Percentiles rank a stretch among this genome's conserved stretches.
phyloP scores from a whole-genome alignment of 768 basidiomycete species.

The Psilocybe tampanensis region DNA sequence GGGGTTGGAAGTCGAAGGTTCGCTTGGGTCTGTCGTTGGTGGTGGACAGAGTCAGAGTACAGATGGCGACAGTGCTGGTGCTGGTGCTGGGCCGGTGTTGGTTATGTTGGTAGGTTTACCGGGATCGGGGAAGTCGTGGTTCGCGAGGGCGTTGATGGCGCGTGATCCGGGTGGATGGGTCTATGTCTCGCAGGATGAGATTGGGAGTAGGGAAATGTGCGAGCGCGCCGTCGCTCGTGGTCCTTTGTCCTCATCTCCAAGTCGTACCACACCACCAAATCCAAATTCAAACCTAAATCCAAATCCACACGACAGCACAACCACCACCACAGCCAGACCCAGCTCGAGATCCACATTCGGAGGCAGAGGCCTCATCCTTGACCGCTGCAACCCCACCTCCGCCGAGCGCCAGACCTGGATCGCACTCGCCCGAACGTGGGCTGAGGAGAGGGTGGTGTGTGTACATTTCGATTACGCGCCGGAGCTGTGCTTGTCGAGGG shows the following conservation, averaged over 20 bases:
- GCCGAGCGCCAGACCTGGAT: slow-evolving; percentile 54
- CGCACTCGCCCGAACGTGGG: slow-evolving; percentile 50
- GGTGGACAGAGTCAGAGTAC: too few species aligned
- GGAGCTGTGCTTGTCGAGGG: slow-evolving; percentile 52
- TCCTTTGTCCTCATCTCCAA: slow-evolving; percentile 5
- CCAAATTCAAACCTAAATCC: too few species aligned
- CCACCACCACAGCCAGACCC: too few species aligned
- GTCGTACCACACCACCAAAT: too few species aligned
- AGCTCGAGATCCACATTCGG: too few species aligned
- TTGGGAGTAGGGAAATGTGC: slow-evolving; percentile 49
- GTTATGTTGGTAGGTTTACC: neutral
- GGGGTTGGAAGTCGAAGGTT: slow-evolving; percentile 32
- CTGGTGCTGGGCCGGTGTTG: neutral
- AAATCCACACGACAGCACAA: too few species aligned
- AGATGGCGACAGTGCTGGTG: too few species aligned
- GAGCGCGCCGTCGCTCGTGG: slow-evolving; percentile 50
- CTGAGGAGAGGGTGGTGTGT: slow-evolving; percentile 41
- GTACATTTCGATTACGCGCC: slow-evolving; percentile 58
- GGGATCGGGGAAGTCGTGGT: neutral
- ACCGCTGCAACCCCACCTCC: slow-evolving; percentile 55
- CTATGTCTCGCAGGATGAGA: slow-evolving; percentile 58
- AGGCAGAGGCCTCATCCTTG: slow-evolving; percentile 50
- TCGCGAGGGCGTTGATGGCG: slow-evolving; percentile 43
- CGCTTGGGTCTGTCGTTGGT: too few species aligned
- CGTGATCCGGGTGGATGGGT: slow-evolving; percentile 47